Base-by-base conservation (phyloP, 1,284 basidiomycete species). In the Melampsora medusae region DNA sequence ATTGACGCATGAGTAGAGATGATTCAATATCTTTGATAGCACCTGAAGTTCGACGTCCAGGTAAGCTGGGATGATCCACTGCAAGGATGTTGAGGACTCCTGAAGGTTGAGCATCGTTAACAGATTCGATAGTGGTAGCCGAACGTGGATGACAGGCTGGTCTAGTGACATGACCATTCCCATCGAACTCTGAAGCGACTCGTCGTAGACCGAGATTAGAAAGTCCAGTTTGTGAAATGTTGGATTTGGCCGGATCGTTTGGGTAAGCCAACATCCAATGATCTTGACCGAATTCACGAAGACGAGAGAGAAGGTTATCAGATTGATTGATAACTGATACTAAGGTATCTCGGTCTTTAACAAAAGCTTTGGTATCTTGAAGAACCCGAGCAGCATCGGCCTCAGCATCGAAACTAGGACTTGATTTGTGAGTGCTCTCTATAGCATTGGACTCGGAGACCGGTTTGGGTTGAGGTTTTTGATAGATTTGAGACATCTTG, bases 311-410 rank as follows among this genome's bases (percentile, higher is more conserved):
- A 33, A 73, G 50, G 12, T 56, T 35, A 53, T 73, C 62, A 5
- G 70, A 73, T 38, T 53, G 60, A 22, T 73, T 53, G 70, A 73
- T 73, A 42, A 73, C 70, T 28, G 19, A 33, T 48, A 73, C 38
- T n/a, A 73, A 46, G 4, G 60, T 65, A 56, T 73, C 70, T 38
- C 70, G 70, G 33, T 73, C 70, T 16, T 66, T 50, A 14, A 73
- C 28, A 14, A 73, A 73, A 35, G 61, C 53, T 62, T 66, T 73
- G 3, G 70, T 73, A n/a, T 73, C 70, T 28, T 33, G 12, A 17
- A 73, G 38, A 17, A 73, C 28, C 49, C 50, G 49, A 42, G 49
- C 33, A 3, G 60, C 28, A 48, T 71, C 69, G 14, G 35, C 42
- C 14, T 71, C 69, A 28, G 59, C n/a, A 46, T 71, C 35, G 10